phyloP scores from a whole-genome alignment of 768 basidiomycete species.

The Russula lepida region DNA sequence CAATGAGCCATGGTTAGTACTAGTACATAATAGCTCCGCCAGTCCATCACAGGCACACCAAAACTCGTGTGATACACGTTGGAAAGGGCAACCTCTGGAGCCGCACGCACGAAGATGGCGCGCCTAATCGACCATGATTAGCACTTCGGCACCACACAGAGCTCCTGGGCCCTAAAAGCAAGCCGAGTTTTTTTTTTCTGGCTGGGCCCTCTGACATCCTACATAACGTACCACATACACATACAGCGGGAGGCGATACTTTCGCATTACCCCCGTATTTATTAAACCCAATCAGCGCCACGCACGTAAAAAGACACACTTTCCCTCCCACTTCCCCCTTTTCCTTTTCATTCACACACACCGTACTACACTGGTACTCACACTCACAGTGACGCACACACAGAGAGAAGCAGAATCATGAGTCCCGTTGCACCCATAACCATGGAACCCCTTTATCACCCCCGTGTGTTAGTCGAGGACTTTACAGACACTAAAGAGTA shows the following conservation, averaged over 20 bases:
- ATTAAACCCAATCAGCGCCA: neutral
- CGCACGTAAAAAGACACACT: neutral
- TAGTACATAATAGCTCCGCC: neutral
- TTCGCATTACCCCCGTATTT: neutral
- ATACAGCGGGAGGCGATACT: neutral
- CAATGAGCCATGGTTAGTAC: too few species aligned
- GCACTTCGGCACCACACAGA: neutral
- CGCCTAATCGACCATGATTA: neutral
- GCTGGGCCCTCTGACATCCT: slow-evolving; percentile 1
- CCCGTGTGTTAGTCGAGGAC: slow-evolving; percentile 18
- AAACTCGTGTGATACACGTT: slow-evolving; percentile 19
- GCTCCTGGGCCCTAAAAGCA: neutral
- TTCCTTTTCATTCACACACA: too few species aligned
- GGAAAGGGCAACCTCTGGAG: neutral
- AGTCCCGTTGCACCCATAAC: slow-evolving; percentile 3
- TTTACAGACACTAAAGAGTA: slow-evolving; percentile 17
- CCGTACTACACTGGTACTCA: neutral
- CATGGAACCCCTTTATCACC: slow-evolving; percentile 2
- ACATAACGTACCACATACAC: neutral
- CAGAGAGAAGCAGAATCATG: neutral
- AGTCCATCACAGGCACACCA: neutral
- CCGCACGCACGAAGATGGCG: too few species aligned
- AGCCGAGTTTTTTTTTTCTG: neutral
- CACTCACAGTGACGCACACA: neutral
- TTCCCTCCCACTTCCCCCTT: too few species aligned